Conservation (phyloP, 2,329 filamentous ascomycete genomes). For the Stagonosporopsis tanaceti region DNA sequence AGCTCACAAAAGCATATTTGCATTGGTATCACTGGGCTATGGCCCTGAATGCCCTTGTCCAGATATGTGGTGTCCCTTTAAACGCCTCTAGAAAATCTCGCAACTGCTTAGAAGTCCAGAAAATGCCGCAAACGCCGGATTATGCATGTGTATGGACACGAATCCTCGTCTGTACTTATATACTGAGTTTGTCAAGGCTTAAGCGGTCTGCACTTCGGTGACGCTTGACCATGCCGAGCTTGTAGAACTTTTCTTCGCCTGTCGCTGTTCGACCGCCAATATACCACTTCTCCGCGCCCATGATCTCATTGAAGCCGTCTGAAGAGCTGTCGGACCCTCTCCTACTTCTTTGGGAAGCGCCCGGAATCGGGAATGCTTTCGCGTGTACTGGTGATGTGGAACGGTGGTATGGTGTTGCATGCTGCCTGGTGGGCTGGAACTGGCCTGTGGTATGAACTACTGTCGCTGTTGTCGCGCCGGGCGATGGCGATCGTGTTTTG, state of each 20-base stretch:
- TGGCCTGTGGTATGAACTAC: slow-evolving; percentile 50
- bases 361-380: slow-evolving; percentile 48
- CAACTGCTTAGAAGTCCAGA: slow-evolving; percentile 20
- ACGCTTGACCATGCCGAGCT: slow-evolving; percentile 76
- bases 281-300: slow-evolving; percentile 81
- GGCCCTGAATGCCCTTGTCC: slow-evolving; percentile 3
- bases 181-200: slow-evolving; percentile 76
- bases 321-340: slow-evolving; percentile 78
- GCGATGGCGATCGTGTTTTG: slow-evolving; percentile 42
- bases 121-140: slow-evolving; percentile 36
- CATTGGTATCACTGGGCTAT: slow-evolving; percentile 13
- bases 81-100: slow-evolving; percentile 24
- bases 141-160: slow-evolving; percentile 33
- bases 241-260: slow-evolving; percentile 84
- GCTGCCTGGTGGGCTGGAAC: slow-evolving; percentile 53
- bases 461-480: slow-evolving; percentile 50
- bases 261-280: slow-evolving; percentile 77
- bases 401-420: slow-evolving; percentile 49
- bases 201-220: slow-evolving; percentile 77
- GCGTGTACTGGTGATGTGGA: slow-evolving; percentile 47
- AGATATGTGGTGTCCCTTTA: slow-evolving; percentile 14
- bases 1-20: slow-evolving; percentile 21
- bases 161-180: slow-evolving; percentile 58
- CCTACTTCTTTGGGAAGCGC: slow-evolving; percentile 52
- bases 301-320: slow-evolving; percentile 77